Evolutionary conservation across 768 basidiomycete genomes (phyloP).

Genomic region (Hericium erinaceus): DNA sequence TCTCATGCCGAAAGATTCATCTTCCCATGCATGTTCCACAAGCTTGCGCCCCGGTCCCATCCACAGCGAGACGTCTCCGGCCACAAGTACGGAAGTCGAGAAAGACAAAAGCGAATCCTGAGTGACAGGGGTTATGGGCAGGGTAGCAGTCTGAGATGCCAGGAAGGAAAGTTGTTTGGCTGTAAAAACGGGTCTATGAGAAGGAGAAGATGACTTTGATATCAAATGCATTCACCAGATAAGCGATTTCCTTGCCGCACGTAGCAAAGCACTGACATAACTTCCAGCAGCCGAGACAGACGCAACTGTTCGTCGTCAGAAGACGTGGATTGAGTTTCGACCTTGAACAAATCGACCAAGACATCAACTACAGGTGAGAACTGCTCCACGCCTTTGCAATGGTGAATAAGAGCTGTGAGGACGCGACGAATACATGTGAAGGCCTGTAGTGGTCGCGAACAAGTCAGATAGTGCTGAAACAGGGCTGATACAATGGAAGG

Average conservation of each 20-base stretch:
- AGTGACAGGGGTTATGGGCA: conserved; percentile 21
- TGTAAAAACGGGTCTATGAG: conserved; percentile 10
- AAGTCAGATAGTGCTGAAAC: conserved; percentile 43
- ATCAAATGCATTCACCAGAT: conserved; percentile 34
- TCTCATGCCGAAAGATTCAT: conserved; percentile 36
- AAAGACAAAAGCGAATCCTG: conserved; percentile 26
- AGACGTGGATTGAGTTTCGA: conserved; percentile 8
- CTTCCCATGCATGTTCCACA: conserved; percentile 38
- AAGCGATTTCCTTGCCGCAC: conserved; percentile 69
- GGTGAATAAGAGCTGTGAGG: conserved; percentile 76
- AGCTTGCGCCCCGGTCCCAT: conserved; percentile 42
- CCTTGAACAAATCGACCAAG: conserved; percentile 32
- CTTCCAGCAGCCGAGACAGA: conserved; percentile 44
- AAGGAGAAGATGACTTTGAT: too few relatives aligned
- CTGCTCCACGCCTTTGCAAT: conserved; percentile 61
- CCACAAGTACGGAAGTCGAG: conserved; percentile 26
- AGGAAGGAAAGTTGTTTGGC: conserved; percentile 30
- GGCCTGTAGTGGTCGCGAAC: conserved; percentile 30
- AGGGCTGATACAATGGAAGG: conserved; percentile 52
- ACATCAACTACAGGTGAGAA: conserved; percentile 50
- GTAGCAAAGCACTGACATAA: conserved; percentile 46
- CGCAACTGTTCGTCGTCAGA: conserved; percentile 22
- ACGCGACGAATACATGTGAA: conserved; percentile 58
- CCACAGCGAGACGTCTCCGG: conserved; percentile 34
- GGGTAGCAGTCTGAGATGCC: conserved; percentile 19